Evolutionary conservation across 495 filamentous ascomycete species (phyloP), one percentile per base, ranked within the genome.

Genomic region (Penicilliopsis zonata): DNA sequence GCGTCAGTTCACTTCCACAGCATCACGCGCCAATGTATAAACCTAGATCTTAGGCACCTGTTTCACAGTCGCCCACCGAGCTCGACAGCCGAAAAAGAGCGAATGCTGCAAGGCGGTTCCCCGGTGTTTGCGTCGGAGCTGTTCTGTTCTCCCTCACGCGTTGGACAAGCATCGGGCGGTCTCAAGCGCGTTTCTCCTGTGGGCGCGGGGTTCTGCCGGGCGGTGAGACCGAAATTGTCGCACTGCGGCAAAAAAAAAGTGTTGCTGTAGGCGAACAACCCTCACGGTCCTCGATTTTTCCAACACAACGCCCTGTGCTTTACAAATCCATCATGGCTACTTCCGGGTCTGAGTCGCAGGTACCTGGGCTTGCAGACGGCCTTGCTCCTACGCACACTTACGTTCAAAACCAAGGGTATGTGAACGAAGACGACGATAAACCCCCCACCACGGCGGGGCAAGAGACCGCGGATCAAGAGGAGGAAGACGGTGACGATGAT

Each of bases 341-440:
- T 16, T 35, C 47, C 18, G 43, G 49, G 18, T 31, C 39, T 10
- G 33, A 35, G 35, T 30, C 29, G 15, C 46, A 50, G 40, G 36
- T 35, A 9, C 5, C 44, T 12, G 50, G 50, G 23, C 43, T 51
- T 28, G 65, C 69, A 17, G 67, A 61, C 42, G 69, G 63, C 12
- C 47, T 68, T 14, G 31, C 43, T 17, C 71, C 72, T 9, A 59
- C 63, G 5, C 65, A 72, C 41, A 64, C 52, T 2, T 74, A 72
- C 29, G 42, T 74, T 17, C 67, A 63, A 21, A 73, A 74, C 33
- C 57, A 66, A 37, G 71, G 71, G 17, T 74, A 76, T 45, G 46
- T 57, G 30, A 50, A 50, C 30, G 28, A 40, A 27, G 59, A 60
- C 28, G 43, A 41, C 23, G 47, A 51, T 20, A 34, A 41, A 13